A percentile compares a stretch with the other conserved stretches of the same genome.
Evolutionary conservation across 495 filamentous ascomycete species (phyloP).

Genomic region (Daldinia concentrica): DNA sequence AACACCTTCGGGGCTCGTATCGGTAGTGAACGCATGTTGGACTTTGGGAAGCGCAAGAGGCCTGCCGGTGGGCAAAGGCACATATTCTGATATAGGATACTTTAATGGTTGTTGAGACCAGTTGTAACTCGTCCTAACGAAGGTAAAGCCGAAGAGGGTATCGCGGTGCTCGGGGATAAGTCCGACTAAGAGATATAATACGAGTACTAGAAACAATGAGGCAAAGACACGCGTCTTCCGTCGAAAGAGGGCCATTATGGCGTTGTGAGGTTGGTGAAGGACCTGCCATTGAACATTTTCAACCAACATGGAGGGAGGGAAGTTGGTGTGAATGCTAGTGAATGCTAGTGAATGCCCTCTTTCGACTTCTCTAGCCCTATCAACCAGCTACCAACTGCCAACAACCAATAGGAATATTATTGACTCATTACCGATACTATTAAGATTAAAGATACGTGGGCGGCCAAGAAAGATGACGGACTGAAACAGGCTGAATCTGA

Average conservation of each 20-base stretch:
- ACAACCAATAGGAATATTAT: constrained; percentile 8
- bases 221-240: constrained; percentile 41
- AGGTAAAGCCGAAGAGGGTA: constrained; percentile 46
- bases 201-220: constrained; percentile 25
- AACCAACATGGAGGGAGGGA: constrained; percentile 42
- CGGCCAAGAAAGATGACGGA: constrained; percentile 15
- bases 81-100: constrained; percentile 49
- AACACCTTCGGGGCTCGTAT: constrained; percentile 44
- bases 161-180: constrained; percentile 44
- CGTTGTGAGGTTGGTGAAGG: constrained; percentile 34
- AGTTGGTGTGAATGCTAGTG: no score
- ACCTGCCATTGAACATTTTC: constrained; percentile 47
- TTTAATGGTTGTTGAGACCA: constrained; percentile 51
- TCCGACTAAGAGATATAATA: constrained; percentile 45
- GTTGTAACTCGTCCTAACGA: constrained; percentile 52
- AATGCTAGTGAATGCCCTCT: constrained; percentile 1
- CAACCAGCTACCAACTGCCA: constrained; percentile 11
- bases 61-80: constrained; percentile 47
- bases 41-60: constrained; percentile 51
- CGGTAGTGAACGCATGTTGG: constrained; percentile 51
- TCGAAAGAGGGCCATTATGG: constrained; percentile 43
- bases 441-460: constrained; percentile 1
- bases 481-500: constrained; percentile 17
- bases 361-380: constrained; percentile 15
- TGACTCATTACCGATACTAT: constrained; percentile 29